phyloP scores from a whole-genome alignment of 2,329 filamentous ascomycete genomes.

The Xylariaceae sp. region DNA sequence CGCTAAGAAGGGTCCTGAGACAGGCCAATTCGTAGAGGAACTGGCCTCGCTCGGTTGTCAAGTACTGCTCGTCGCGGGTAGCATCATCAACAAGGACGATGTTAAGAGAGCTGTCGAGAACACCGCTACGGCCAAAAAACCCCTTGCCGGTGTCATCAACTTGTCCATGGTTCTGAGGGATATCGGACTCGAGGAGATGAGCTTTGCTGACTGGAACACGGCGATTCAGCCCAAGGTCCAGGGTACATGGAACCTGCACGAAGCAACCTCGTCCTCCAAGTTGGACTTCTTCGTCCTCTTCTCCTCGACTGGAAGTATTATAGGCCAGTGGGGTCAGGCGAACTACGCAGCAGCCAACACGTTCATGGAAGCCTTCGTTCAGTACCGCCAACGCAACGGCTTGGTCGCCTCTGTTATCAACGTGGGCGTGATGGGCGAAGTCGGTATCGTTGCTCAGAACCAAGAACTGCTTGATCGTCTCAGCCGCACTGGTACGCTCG shows the following conservation, averaged over 20 bases:
- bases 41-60: background rate
- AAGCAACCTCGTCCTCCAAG: background rate
- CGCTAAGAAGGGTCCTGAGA: background rate
- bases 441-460: background rate
- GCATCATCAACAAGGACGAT: background rate
- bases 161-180: constrained; percentile 11
- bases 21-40: background rate
- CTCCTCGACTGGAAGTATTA: constrained; percentile 9
- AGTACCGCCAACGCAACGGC: constrained; percentile 1
- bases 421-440: constrained; percentile 13
- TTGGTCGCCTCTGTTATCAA: background rate
- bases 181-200: constrained; percentile 18
- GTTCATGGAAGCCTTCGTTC: constrained; percentile 15
- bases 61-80: background rate
- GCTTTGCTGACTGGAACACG: constrained; percentile 8
- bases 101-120: background rate
- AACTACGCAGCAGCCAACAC: constrained; percentile 19
- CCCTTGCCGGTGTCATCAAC: background rate
- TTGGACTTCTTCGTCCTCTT: constrained; percentile 22
- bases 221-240: constrained; percentile 15
- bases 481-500: background rate
- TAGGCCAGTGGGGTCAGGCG: constrained; percentile 4
- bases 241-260: constrained; percentile 18
- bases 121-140: background rate
- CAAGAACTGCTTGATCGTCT: background rate